Evolutionary conservation across 352 stramenopile species (phyloP), one percentile per base, ranked within the genome.

Genomic region (Aphanomyces cochlioides): DNA sequence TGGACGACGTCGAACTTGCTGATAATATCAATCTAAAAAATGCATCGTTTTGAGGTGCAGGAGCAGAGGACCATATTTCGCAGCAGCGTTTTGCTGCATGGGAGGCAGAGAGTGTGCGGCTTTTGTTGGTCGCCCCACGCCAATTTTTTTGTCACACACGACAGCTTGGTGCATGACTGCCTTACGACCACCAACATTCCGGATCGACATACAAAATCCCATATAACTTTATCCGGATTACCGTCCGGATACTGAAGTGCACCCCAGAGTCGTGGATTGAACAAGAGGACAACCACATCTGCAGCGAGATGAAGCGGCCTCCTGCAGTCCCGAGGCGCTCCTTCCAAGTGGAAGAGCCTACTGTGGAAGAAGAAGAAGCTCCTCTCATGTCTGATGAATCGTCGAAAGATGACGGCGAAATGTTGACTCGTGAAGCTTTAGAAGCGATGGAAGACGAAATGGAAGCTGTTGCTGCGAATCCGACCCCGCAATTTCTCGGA

Each of bases 341-440:
- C 10, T 19, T 13, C 8, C 15, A 37, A 10, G 21, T 40, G 8
- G 28, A 7, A 10, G 37, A 61, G 12, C 5, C 54, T 39, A 45
- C 34, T 12, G 54, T 40, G 12, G 54, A 61, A 40, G 54, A 41
- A n/a, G 34, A 37, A n/a, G 5, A 7, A 17, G 15, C 7, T 28
- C 28, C 19, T n/a, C 8, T 40, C 7, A 7, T 40, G 13, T 12
- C 39, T 13, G 54, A 61, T n/a, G 54, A 61, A 17, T 12, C 34
- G 6, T 61, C 43, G 12, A 37, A 61, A 12, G 54, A 58, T 1
- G 50, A 61, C 19, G 19, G 15, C 21, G 54, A 61, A n/a, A 61
- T 70, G 19, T 15, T 70, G 5, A 70, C 64, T 21, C 45, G 64
- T 17, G 64, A 70, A 47, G 64, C 59, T 13, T 50, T 70, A 8